These are phyloP conservation scores for Rostrohypoxylon terebratum DNA, from an alignment of 495 filamentous ascomycete genomes.

Conservation along the genomic window DNA sequence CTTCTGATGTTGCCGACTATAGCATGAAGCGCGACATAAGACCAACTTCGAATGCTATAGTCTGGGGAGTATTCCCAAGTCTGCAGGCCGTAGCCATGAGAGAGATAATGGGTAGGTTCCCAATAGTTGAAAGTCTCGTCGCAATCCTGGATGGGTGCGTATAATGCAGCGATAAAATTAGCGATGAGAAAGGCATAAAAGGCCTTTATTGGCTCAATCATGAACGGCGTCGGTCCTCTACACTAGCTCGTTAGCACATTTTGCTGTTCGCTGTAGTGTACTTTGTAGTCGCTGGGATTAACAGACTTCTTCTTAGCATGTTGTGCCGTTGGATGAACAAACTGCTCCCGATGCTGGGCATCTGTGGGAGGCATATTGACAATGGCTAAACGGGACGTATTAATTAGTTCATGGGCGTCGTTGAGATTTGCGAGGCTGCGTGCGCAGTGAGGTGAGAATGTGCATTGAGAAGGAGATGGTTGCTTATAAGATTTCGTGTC, in stretches of 20 bases:
- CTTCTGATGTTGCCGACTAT: constrained; percentile 72
- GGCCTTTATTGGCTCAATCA: constrained; percentile 75
- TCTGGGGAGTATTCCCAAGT: constrained; percentile 99
- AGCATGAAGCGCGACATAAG: constrained; percentile 89
- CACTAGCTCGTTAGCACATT: constrained; percentile 23
- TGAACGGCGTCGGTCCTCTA: constrained; percentile 67
- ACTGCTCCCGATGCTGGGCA: constrained; percentile 45
- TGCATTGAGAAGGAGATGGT: background rate
- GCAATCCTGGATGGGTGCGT: constrained; percentile 95
- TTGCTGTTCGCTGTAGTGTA: background rate
- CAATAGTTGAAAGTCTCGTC: constrained; percentile 99
- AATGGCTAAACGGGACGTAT: background rate
- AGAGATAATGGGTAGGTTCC: constrained; percentile 96
- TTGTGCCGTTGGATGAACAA: constrained; percentile 58
- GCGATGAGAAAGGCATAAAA: constrained; percentile 81
- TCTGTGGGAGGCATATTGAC: constrained; percentile 52
- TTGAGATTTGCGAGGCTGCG: background rate
- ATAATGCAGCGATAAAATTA: constrained; percentile 81
- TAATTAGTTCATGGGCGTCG: background rate
- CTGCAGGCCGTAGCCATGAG: constrained; percentile 91
- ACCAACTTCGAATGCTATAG: constrained; percentile 95
- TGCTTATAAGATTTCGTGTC: background rate
- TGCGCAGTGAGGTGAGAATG: too few species aligned
- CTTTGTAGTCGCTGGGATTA: background rate
- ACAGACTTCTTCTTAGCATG: constrained; percentile 62